Evolutionary conservation across 2,329 filamentous ascomycete genomes (phyloP), one percentile per base, ranked within the genome.

Genomic region (Biscogniauxia sp.): DNA sequence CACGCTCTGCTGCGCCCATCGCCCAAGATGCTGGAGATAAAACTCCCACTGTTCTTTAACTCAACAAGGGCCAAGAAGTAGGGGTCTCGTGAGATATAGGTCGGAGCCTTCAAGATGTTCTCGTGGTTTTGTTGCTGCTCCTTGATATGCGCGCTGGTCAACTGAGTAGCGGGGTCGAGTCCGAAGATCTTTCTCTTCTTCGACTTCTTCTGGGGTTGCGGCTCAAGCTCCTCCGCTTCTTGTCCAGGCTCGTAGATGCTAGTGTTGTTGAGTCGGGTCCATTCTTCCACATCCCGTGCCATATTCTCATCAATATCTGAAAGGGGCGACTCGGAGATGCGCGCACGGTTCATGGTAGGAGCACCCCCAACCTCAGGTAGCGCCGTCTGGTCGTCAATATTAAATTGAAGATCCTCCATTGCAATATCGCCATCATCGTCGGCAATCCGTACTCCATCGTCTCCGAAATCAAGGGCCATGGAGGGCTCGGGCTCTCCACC

Each of bases 1-100:
- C 93, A 97, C 51, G 86, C 86, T 66, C 86, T 84, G 68, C 88
- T 88, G 64, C 91, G 87, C 45, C 88, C 91, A 63, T 93, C 92
- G 56, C 91, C 88, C 78, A 97, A 88, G 64, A 97, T 88, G 69
- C 87, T 93, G 3, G 89, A 91, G 19, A 97, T 91, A 70, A 99
- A 98, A 49, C 88, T 91, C 57, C 95, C 94, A 57, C 85, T 92
- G 78, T 90, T 93, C 75, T 97, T 95, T 84, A 97, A 90, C 69
- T 93, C 92, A 81, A 97, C 90, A 20, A 99, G 80, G 37, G 92
- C 91, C 28, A 98, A 83, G 15, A 98, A 82, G 57, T 94, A 87
- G 1, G 93, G 92, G 68, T 99, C 93, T 49, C 91, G 88, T 1
- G 94, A 92, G 52, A 99, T 81, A 76, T 96, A 97, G 0, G 88